Evolutionary conservation across 2,329 filamentous ascomycete species (phyloP).

Genomic region (Penicillium occitanis): DNA sequence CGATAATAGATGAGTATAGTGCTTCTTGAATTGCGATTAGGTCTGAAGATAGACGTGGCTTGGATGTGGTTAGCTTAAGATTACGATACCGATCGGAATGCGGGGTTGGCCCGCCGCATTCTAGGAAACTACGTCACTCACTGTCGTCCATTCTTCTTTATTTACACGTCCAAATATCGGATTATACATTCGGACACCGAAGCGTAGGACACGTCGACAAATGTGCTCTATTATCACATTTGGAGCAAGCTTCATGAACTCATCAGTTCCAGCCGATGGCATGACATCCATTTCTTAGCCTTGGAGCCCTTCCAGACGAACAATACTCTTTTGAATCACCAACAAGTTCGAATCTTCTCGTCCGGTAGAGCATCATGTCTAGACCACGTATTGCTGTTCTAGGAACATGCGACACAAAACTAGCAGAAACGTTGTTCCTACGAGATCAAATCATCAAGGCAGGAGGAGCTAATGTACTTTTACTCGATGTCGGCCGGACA

Average conservation of each 20-base stretch:
- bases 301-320: not conserved
- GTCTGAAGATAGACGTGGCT: not conserved
- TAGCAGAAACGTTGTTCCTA: conserved; percentile 59
- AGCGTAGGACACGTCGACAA: not conserved
- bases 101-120: conserved; percentile 13
- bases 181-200: not conserved
- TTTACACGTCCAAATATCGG: not conserved
- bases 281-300: not conserved
- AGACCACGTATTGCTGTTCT: conserved; percentile 50
- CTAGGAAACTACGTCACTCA: not conserved
- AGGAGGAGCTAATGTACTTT: conserved; percentile 39
- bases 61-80: conserved; percentile 17
- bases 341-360: not conserved
- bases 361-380: not conserved
- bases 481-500: conserved; percentile 59
- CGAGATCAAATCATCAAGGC: conserved; percentile 46
- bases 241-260: not conserved
- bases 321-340: not conserved
- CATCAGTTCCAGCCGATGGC: not conserved
- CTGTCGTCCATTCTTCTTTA: not conserved
- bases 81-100: not conserved
- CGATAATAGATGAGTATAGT: not conserved
- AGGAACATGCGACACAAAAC: conserved; percentile 66
- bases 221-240: not conserved
- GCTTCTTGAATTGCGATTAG: not conserved